Base-by-base conservation (phyloP, 2,329 filamentous ascomycete genomes). In the Penicillium rolfsii region DNA sequence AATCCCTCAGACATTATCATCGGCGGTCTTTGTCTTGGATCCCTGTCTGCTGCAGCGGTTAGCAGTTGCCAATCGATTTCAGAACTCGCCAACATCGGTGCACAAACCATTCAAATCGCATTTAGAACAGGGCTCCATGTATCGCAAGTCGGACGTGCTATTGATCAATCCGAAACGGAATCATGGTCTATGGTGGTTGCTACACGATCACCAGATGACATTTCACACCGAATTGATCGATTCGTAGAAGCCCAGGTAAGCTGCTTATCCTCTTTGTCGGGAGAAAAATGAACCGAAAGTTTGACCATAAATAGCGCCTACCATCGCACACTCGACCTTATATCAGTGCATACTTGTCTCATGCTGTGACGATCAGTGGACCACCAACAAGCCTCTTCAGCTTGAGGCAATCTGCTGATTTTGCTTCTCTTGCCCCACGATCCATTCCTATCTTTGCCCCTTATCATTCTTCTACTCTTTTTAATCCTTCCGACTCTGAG, bases 151-250 rank as follows among this genome's bases (percentile, higher is more conserved):
- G 54, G 54, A 49, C 41, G 30, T 8, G 19, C 41, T 14, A 49
- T 56, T 19, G 54, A 56, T 24, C 54, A 48, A 48, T 48, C 54
- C 30, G 35, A 41, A 19, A 56, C 54, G n/a, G 54, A 48, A 7
- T 48, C 54, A 49, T 56, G 54, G 54, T 56, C 54, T 36, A 30
- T 56, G 28, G 41, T 56, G 19, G 43, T 56, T 35, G 45, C 45
- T 6, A 33, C 26, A 49, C 26, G 45, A 16, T 49, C 45, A 8
- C 43, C 43, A 24, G 45, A 49, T 30, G 45, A 49, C 14, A 49
- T 33, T 19, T 49, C 28, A 33, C 26, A 33, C 14, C 45, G 43
- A 16, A 46, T 46, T 24, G 43, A 46, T 16, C 22, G 43, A 26
- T 46, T 46, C 43, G 26, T 46, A 26, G 43, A 46, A 28, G 43